Evolutionary conservation across 495 filamentous ascomycete genomes (phyloP), one percentile per base, ranked within the genome.

Genomic region (Sporormia fimetaria): DNA sequence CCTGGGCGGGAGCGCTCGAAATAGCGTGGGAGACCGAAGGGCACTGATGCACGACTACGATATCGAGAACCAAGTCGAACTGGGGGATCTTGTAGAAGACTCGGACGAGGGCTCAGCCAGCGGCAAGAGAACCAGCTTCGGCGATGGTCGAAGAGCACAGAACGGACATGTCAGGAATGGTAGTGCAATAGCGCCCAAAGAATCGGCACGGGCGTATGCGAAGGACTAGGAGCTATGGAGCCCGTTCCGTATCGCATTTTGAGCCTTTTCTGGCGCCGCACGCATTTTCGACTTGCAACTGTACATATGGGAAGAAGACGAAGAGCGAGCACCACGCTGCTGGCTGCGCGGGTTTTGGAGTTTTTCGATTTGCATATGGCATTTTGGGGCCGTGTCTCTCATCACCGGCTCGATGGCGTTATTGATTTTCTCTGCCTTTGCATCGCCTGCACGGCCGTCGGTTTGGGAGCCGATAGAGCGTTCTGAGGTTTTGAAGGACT

Each of bases 1-100:
- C 42, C 26, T 51, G 35, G 10, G 25, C 25, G 30, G 49, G 21
- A 37, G 33, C n/a, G 32, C 18, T 5, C 31, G 54, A 12, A 24
- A 40, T 11, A 49, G 54, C 21, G 16, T 48, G 23, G 51, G 54
- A 3, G 84, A 88, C 38, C 74, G 83, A 40, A 76, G 87, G 51
- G 80, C 81, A 3, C 69, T 94, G 7, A 93, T 94, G 52, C 78
- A 77, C 45, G 74, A 77, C 2, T 93, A 87, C 51, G 85, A 92
- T 55, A 75, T 79, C 51, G 51, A 50, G 41, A 66, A 70, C n/a
- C 75, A 58, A 6, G 69, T 78, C 29, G 80, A 77, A 15, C 56
- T 86, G 58, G 66, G 67, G 10, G 81, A 85, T 37, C 61, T 90
- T 26, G 67, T 76, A 5, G 80, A 85, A 44, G 79, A 81, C 44